Evolutionary conservation across 2,329 filamentous ascomycete genomes (phyloP).

Genomic region (Dothideomycetidae sp.): DNA sequence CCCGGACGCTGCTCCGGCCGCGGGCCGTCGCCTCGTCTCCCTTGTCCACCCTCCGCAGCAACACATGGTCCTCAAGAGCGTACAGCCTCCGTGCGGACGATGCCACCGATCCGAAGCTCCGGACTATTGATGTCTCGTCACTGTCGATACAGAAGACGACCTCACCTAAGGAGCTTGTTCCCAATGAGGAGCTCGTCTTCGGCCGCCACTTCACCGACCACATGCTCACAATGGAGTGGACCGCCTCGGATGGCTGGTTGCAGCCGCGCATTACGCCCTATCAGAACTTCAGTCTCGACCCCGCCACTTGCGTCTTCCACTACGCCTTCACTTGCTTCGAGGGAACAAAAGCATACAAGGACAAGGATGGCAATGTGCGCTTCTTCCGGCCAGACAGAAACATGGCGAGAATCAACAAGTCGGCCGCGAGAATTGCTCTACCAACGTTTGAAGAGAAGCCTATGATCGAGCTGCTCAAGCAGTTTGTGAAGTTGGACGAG

Average conservation of each 20-base stretch:
- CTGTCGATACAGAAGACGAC: slow-evolving; percentile 61
- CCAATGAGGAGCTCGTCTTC: slow-evolving; percentile 75
- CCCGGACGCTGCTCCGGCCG: slow-evolving; percentile 6
- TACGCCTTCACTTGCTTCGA: slow-evolving; percentile 98
- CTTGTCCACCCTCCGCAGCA: slow-evolving; percentile 1
- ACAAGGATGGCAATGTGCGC: slow-evolving; percentile 60
- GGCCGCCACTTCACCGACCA: slow-evolving; percentile 95
- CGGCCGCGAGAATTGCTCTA: slow-evolving; percentile 77
- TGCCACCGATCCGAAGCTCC: slow-evolving; percentile 38
- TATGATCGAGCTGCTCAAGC: slow-evolving; percentile 67
- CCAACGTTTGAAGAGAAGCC: slow-evolving; percentile 65
- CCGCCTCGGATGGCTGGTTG: slow-evolving; percentile 67
- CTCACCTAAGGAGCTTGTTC: slow-evolving; percentile 57
- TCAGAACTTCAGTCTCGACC: slow-evolving; percentile 93
- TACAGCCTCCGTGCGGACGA: slow-evolving; percentile 38
- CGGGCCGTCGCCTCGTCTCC: slow-evolving; percentile 3
- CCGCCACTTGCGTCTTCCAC: slow-evolving; percentile 93
- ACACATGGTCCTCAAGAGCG: slow-evolving; percentile 30
- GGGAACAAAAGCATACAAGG: slow-evolving; percentile 98
- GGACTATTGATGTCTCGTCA: slow-evolving; percentile 62
- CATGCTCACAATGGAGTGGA: slow-evolving; percentile 95
- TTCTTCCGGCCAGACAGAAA: slow-evolving; percentile 93
- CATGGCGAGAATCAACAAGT: slow-evolving; percentile 90
- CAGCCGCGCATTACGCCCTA: slow-evolving; percentile 76
- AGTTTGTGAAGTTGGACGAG: slow-evolving; percentile 66